Conservation (phyloP, 208 protist genomes). For the Angomonas deanei region DNA sequence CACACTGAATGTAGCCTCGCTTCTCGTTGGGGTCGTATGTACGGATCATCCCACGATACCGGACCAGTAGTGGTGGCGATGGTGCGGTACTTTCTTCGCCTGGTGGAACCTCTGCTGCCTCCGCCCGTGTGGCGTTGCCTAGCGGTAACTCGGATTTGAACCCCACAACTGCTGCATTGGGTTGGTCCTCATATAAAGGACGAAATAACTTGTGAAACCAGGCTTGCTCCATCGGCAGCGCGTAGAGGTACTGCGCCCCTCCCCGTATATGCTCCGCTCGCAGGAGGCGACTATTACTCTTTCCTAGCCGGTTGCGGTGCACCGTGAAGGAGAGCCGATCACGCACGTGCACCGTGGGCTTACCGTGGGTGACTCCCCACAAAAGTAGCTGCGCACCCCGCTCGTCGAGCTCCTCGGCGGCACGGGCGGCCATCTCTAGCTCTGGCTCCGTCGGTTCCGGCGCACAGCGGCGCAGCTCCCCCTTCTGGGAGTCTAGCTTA, state of each 20-base stretch:
- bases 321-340: constrained; percentile 1
- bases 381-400: constrained; percentile 4
- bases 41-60: constrained; percentile 54
- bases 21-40: constrained; percentile 59
- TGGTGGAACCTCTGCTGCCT: background rate
- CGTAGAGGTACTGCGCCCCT: constrained; percentile 22
- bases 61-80: background rate
- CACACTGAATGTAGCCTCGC: constrained; percentile 62
- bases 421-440: background rate
- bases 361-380: constrained; percentile 2
- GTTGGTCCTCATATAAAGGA: constrained; percentile 19
- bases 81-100: background rate
- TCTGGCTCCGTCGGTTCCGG: constrained; percentile 1
- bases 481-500: background rate
- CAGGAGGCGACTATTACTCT: constrained; percentile 40
- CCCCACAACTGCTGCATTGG: background rate
- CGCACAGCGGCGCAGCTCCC: background rate
- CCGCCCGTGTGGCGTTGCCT: background rate
- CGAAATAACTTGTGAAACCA: constrained; percentile 65
- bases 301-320: constrained; percentile 17
- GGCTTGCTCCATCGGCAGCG: constrained; percentile 54
- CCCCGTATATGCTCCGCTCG: constrained; percentile 65
- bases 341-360: background rate
- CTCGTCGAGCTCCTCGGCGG: background rate
- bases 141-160: background rate